Conservation (phyloP, 768 basidiomycete genomes). For the Naganishia onofrii region DNA sequence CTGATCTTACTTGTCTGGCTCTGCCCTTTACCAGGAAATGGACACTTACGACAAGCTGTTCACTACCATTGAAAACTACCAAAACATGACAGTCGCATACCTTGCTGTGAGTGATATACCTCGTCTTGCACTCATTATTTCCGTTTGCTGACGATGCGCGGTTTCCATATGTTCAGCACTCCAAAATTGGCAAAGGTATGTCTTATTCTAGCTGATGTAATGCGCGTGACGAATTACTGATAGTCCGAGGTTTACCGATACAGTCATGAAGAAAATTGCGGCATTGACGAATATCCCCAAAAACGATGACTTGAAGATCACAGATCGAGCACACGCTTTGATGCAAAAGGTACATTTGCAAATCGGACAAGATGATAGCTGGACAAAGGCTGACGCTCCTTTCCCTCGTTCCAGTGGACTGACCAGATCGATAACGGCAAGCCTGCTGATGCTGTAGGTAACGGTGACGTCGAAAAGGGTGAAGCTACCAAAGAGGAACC, state of each 20-base stretch:
- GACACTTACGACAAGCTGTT: constrained; percentile 68
- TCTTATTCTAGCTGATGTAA: background rate
- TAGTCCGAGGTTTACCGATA: constrained; percentile 52
- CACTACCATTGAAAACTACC: constrained; percentile 70
- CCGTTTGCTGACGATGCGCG: constrained; percentile 25
- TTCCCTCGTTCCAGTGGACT: constrained; percentile 17
- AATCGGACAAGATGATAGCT: background rate
- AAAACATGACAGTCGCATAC: constrained; percentile 73
- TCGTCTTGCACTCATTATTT: background rate
- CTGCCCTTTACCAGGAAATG: constrained; percentile 64
- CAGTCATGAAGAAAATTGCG: constrained; percentile 84
- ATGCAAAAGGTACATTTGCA: constrained; percentile 58
- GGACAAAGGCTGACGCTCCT: background rate
- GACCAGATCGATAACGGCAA: constrained; percentile 27
- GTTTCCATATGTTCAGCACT: constrained; percentile 58
- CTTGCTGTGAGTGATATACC: constrained; percentile 57
- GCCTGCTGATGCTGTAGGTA: constrained; percentile 22
- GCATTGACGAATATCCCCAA: constrained; percentile 62
- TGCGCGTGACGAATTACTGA: background rate
- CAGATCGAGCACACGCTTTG: constrained; percentile 65
- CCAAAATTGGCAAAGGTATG: constrained; percentile 55
- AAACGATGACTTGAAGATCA: constrained; percentile 69
- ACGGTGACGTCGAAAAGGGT: constrained; percentile 24
- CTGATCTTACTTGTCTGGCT: background rate
- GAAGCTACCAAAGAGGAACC: constrained; percentile 8